Evolutionary conservation across 345 rosid genomes (phyloP).

Genomic region (Euclidium syriacum): DNA sequence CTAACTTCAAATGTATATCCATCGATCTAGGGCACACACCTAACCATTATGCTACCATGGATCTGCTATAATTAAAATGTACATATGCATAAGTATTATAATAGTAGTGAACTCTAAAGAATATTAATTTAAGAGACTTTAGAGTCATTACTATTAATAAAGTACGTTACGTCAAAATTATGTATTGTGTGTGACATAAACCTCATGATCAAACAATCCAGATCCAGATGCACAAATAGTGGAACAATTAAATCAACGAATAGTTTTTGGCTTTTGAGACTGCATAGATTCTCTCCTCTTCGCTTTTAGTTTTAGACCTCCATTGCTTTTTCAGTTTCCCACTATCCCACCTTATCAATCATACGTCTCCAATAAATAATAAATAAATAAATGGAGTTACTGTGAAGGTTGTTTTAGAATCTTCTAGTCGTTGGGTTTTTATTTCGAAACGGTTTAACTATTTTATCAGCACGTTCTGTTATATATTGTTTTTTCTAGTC

Average conservation of each 20-base stretch:
- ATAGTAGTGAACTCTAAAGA: not conserved
- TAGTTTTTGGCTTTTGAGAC: constrained; percentile 2
- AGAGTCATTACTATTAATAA: not conserved
- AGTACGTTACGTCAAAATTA: not conserved
- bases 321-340: not conserved
- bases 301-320: constrained; percentile 1
- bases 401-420: not conserved
- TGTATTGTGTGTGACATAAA: not conserved
- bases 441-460: not conserved
- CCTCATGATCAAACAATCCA: not conserved
- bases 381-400: not conserved
- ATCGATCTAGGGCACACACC: not conserved
- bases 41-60: not conserved
- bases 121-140: not conserved
- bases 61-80: not conserved
- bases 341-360: not conserved
- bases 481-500: not conserved
- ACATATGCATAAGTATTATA: too few species aligned
- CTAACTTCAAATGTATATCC: not conserved
- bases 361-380: not conserved
- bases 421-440: not conserved
- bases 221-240: not conserved
- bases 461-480: not conserved
- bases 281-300: not conserved
- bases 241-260: not conserved